Percentiles rank a stretch among this genome's conserved stretches.
Conservation (phyloP, 148 eudicot genomes). For the Beta vulgaris region DNA sequence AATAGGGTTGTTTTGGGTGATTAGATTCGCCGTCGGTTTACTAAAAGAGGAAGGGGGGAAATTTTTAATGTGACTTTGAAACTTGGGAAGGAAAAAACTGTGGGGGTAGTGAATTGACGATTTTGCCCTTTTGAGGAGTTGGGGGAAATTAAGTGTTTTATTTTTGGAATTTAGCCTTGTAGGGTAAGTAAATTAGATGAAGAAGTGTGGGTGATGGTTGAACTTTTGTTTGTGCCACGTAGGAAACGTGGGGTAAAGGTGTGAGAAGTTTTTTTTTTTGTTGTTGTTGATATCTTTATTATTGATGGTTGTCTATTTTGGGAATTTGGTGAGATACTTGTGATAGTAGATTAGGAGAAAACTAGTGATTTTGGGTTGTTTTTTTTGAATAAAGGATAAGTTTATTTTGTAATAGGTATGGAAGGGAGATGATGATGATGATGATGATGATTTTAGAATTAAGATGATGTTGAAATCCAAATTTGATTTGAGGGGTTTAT, state of each 20-base stretch:
- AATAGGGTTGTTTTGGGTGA: background rate
- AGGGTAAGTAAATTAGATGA: constrained; percentile 15
- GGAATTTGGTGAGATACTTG: background rate
- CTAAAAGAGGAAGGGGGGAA: background rate
- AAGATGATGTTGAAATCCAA: no score
- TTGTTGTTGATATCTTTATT: background rate
- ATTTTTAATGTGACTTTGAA: no score
- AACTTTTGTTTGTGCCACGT: background rate
- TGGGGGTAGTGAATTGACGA: background rate
- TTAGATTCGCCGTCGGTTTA: constrained; percentile 13
- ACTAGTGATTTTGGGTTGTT: no score
- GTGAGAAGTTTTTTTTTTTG: background rate
- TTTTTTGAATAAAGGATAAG: no score
- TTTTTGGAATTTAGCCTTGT: constrained; percentile 20
- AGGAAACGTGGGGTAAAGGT: constrained; percentile 16
- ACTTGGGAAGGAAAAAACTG: constrained; percentile 15
- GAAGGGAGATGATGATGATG: no score
- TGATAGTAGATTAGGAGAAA: no score
- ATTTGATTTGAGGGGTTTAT: no score
- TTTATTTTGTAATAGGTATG: no score
- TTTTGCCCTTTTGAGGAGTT: background rate
- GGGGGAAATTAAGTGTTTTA: background rate
- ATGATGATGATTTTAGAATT: no score
- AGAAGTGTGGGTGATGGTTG: background rate
- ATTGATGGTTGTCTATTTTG: background rate